phyloP scores from a whole-genome alignment of 169 alveolate genomes.

The Plasmodium malariae region DNA sequence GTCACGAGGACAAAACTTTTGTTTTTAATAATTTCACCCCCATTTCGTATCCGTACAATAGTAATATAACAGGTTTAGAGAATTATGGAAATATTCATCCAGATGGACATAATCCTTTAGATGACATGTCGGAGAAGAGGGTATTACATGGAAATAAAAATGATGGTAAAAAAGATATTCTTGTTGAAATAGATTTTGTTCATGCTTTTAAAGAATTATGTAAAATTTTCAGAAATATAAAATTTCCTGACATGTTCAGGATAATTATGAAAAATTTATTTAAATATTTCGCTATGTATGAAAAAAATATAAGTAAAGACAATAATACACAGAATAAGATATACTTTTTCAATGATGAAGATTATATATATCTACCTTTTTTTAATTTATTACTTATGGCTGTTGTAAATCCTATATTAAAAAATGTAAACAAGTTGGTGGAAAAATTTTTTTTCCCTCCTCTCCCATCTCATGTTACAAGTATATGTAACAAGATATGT shows the following conservation, averaged over 20 bases:
- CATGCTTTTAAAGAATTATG: slow-evolving; percentile 43
- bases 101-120: not conserved
- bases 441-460: slow-evolving; percentile 26
- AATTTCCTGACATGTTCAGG: slow-evolving; percentile 56
- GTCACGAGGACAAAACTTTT: not conserved
- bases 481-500: slow-evolving; percentile 19
- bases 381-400: slow-evolving; percentile 56
- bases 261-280: slow-evolving; percentile 21
- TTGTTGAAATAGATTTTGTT: slow-evolving; percentile 44
- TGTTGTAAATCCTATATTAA: slow-evolving; percentile 33
- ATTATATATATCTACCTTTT: slow-evolving; percentile 46
- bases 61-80: too few species aligned
- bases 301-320: slow-evolving; percentile 29
- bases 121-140: not conserved
- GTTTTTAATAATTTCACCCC: not conserved
- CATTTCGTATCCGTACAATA: too few species aligned
- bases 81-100: not conserved
- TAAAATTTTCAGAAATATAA: slow-evolving; percentile 26
- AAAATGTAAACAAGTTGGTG: slow-evolving; percentile 4
- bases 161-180: not conserved
- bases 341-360: slow-evolving; percentile 15
- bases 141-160: not conserved
- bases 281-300: slow-evolving; percentile 33
- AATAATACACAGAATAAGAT: slow-evolving; percentile 10
- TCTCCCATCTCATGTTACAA: slow-evolving; percentile 10